Percentiles rank a stretch among this genome's conserved stretches.
phyloP scores from a whole-genome alignment of 805 yeast genomes.

The Candida silvicultrix region DNA sequence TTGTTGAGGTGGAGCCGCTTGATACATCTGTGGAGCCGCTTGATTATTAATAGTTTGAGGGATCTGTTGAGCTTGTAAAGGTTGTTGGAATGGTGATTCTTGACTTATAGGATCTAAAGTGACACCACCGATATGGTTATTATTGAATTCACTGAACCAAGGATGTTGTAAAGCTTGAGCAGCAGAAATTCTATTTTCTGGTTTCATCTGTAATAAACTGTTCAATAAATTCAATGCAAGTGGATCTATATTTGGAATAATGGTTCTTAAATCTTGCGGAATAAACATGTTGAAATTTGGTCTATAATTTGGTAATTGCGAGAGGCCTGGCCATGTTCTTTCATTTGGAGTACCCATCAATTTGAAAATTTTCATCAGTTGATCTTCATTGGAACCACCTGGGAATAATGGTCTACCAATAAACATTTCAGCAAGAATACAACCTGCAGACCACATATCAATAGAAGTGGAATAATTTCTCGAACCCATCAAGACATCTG shows the following conservation, averaged over 20 bases:
- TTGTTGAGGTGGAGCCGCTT: background rate
- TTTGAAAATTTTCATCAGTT: slow-evolving; percentile 83
- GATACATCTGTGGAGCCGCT: slow-evolving; percentile 7
- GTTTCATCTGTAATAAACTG: slow-evolving; percentile 80
- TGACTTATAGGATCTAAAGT: background rate
- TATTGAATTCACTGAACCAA: slow-evolving; percentile 76
- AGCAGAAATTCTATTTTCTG: slow-evolving; percentile 91
- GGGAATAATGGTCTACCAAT: slow-evolving; percentile 97
- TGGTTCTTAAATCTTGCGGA: slow-evolving; percentile 77
- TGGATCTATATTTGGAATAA: slow-evolving; percentile 73
- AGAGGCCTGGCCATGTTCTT: slow-evolving; percentile 95
- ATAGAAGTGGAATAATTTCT: slow-evolving; percentile 94
- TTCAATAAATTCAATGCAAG: slow-evolving; percentile 80
- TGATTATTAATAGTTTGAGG: slow-evolving; percentile 3
- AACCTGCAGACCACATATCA: slow-evolving; percentile 98
- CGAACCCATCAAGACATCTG: slow-evolving; percentile 92
- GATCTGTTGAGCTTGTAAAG: background rate
- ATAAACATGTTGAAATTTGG: slow-evolving; percentile 78
- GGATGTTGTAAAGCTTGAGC: slow-evolving; percentile 88
- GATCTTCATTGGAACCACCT: slow-evolving; percentile 95
- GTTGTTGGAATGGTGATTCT: background rate
- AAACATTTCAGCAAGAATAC: slow-evolving; percentile 97
- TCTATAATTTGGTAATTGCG: slow-evolving; percentile 81
- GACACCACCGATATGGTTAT: slow-evolving; percentile 2
- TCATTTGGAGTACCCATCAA: slow-evolving; percentile 97